Evolutionary conservation across 345 rosid species (phyloP), one percentile per base, ranked within the genome.

Genomic region (Eucalyptus decipiens): DNA sequence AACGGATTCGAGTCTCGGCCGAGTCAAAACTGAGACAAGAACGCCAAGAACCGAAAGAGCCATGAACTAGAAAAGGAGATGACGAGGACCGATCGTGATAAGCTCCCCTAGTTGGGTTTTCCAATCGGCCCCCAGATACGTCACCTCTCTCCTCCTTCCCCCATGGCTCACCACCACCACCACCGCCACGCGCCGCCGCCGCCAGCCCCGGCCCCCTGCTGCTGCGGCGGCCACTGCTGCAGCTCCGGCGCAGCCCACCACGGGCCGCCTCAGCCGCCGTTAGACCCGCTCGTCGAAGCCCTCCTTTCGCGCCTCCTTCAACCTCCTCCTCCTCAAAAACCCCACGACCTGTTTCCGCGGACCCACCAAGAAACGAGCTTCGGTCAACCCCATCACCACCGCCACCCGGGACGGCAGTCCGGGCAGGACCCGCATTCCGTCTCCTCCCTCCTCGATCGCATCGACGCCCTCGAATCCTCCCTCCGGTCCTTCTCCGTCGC

Each of bases 81-180:
- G 47, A 21, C 47, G 2, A 23, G 83, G 85, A 40, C 17, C 43
- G 85, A 76, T 23, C 7, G 9, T 6, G 83, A 11, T 76, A 40
- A 40, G 83, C 47, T 21, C 83, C 85, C 9, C 17, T 11, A 4
- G 47, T 21, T 76, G 47, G 30, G 83, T 76, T 23, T 23, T 76
- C 85, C 85, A 24, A 37, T 76, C 47, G 1, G 30, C 47, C 83
- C 85, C 47, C 8, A 40, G 45, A 6, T 7, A 7, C 87, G 51
- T 24, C 52, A 60, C 34, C 86, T 76, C 62, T 62, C 88, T 56
- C 50, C 88, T 89, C 87, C 83, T 85, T 76, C 34, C 80, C 87
- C 69, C 88, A 95, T 97, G 99, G 96, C 96, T 48, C 91, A 92
- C 88, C 94, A 90, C 90, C 92, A 56, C 87, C 94, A 90, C 90